Base-by-base conservation (phyloP, 805 yeast species). In the Yarrowia sp. region DNA sequence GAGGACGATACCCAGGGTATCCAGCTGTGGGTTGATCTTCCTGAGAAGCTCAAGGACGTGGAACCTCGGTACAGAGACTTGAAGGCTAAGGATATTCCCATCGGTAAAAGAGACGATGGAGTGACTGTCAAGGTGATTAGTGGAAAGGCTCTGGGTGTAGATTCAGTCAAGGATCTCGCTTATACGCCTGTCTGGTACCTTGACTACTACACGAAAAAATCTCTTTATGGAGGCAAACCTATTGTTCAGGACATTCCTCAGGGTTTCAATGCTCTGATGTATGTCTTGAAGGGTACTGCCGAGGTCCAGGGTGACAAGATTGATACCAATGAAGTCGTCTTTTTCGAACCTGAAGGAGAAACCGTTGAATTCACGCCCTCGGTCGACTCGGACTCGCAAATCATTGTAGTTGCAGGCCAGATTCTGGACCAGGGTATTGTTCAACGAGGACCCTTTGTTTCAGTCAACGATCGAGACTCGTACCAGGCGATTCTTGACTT, bases 401-500 rank as follows among this genome's bases (percentile, higher is more conserved):
- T 73, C 15, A 71, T 75, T 12, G 56, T 75, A 11, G 59, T 76
- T 35, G 77, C 73, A 5, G 77, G 77, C 12, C 71, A 75, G 66
- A 70, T 72, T 11, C 71, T 75, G 35, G 75, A 75, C 46, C 77
- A 75, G 70, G 84, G 85, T 22, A 82, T 89, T 68, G 89, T 90
- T 41, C 97, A 92, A 75, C 88, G 91, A 75, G 97, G 97, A 19
- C 97, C 97, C 15, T 92, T 92, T 75, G 97, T 92, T 15, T 94
- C 90, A 70, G 84, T 89, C 9, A 79, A 88, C 26, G 82, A 82
- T 65, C 88, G 86, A 65, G 86, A 85, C 70, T 87, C 91, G 70
- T 82, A 86, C 71, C 78, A 88, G 73, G 94, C 91, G 0, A 87
- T 90, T 73, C 74, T 79, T 77, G 91, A 89, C 75, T 92, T 89